phyloP scores from a whole-genome alignment of 2,329 filamentous ascomycete genomes.

The Fragosphaeria purpurea region DNA sequence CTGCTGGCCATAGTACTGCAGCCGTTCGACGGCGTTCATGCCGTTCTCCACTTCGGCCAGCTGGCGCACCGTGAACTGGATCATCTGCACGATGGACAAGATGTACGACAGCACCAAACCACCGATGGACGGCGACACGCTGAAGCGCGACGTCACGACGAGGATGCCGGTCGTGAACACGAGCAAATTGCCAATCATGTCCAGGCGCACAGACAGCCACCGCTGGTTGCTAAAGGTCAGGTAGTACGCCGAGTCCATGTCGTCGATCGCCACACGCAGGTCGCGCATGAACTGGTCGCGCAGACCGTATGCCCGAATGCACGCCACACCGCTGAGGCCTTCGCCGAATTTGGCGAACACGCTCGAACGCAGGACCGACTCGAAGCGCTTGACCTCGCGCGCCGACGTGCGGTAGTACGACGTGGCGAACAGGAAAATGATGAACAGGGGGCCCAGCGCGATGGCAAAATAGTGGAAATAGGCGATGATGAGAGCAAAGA shows the following conservation, averaged over 20 bases:
- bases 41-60: conserved; percentile 94
- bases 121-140: conserved; percentile 71
- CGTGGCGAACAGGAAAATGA: conserved; percentile 72
- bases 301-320: conserved; percentile 82
- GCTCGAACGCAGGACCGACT: conserved; percentile 74
- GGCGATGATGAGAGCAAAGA: conserved; percentile 86
- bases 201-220: conserved; percentile 80
- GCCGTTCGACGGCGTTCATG: conserved; percentile 91
- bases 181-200: conserved; percentile 71
- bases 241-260: conserved; percentile 92
- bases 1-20: conserved; percentile 79
- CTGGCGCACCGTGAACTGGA: conserved; percentile 90
- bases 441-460: conserved; percentile 52
- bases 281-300: conserved; percentile 62
- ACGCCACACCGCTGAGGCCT: conserved; percentile 71
- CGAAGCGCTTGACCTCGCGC: conserved; percentile 88
- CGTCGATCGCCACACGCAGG: conserved; percentile 65
- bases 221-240: conserved; percentile 92
- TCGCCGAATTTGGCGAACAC: conserved; percentile 91
- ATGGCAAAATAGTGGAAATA: conserved; percentile 82
- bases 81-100: conserved; percentile 84
- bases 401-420: conserved; percentile 86
- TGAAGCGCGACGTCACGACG: conserved; percentile 84
- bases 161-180: conserved; percentile 85
- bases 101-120: conserved; percentile 91